Base-by-base conservation (phyloP, 805 yeast genomes). In the Saturnispora silvae region DNA sequence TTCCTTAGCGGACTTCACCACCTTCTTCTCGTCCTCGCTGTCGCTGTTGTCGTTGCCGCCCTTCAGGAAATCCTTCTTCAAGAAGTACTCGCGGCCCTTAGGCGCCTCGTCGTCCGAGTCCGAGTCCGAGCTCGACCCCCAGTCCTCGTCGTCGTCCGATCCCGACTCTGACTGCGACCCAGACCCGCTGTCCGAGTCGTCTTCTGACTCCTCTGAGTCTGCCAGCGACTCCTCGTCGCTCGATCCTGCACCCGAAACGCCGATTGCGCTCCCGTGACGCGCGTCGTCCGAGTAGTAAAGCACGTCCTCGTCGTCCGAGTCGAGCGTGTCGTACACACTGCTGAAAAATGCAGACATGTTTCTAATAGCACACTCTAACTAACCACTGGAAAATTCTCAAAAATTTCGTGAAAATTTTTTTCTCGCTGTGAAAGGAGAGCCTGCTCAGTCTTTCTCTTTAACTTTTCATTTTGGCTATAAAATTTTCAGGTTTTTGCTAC, bases 1-100 rank as follows among this genome's bases (percentile, higher is more conserved):
- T 47, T 87, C 97, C 63, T 81, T 84, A 37, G 96, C 95, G 41
- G 92, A 77, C 64, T 84, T 87, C 49, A 89, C 95, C 29, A 86
- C 85, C 48, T 79, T 81, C 57, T 76, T 80, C 53, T 78, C 82
- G 42, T 72, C 81, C 40, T 75, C 83, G 37, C 63, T 46, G 23
- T 57, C 63, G 9, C 54, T 53, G 35, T 59, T 65, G 26, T 52
- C 52, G 20, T 43, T 52, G n/a, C 55, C 41, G 60, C 67, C 55
- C 49, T 70, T 70, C 42, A 65, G 51, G 48, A 66, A 67, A 27
- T 37, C 40, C 18, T 31, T 31, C 18, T 31, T 37, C 7, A 37
- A 31, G 27, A 57, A 65, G 32, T 59, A 63, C 27, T 58, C 63
- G 24, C 60, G 64, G 13, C 48, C 51, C 20, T 56, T 53, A 29